Conservation (phyloP, 768 basidiomycete genomes). For the Myochromella boudieri region DNA sequence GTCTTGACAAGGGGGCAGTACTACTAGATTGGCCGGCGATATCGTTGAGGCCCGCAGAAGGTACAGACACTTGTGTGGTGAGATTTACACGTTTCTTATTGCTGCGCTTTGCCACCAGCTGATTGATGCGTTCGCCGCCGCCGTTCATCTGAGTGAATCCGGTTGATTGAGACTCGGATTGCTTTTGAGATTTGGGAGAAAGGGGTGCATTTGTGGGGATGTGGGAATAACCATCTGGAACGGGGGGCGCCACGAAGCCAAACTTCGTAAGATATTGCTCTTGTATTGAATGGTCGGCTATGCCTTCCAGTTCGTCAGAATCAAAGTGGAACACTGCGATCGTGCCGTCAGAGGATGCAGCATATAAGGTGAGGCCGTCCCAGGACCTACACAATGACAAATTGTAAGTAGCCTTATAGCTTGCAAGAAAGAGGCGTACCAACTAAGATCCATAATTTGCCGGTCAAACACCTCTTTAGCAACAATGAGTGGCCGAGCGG, state of each 20-base stretch:
- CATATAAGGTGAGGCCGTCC: constrained; percentile 91
- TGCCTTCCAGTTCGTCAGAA: constrained; percentile 75
- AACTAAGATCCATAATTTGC: constrained; percentile 93
- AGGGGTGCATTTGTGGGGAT: constrained; percentile 40
- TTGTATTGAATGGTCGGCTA: constrained; percentile 71
- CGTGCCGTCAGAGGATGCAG: constrained; percentile 94
- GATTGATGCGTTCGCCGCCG: constrained; percentile 63
- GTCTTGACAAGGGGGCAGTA: constrained; percentile 32
- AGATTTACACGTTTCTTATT: constrained; percentile 57
- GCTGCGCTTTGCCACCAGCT: constrained; percentile 72
- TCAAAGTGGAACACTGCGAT: constrained; percentile 88
- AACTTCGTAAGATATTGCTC: constrained; percentile 82
- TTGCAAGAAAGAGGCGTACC: constrained; percentile 49
- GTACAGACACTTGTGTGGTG: constrained; percentile 20
- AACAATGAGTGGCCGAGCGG: constrained; percentile 87
- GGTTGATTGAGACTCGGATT: constrained; percentile 32
- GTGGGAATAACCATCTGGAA: constrained; percentile 75
- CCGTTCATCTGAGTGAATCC: constrained; percentile 31
- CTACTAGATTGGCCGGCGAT: constrained; percentile 20
- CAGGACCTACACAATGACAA: constrained; percentile 63
- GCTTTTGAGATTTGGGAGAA: constrained; percentile 33
- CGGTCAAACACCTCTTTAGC: constrained; percentile 93
- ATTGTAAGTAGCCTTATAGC: too few relatives aligned
- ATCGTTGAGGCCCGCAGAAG: constrained; percentile 23
- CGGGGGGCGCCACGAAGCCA: constrained; percentile 64